Evolutionary conservation across 352 stramenopile genomes (phyloP), one percentile per base, ranked within the genome.

Genomic region (Phytophthora capsici): DNA sequence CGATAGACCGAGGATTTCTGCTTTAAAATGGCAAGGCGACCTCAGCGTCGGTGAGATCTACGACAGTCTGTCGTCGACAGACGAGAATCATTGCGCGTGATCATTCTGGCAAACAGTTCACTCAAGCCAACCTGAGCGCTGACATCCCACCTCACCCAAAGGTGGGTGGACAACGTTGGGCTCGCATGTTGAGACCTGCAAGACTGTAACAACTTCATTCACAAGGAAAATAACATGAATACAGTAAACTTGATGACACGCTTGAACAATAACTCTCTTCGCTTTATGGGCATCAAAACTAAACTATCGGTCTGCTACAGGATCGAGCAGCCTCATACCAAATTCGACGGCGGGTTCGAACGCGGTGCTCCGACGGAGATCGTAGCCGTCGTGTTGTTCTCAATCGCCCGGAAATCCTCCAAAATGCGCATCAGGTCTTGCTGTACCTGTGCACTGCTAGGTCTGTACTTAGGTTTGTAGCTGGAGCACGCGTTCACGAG

Each of bases 401-500:
- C 60, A 14, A 68, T 53, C 32, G 57, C 58, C 2, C 59, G 69
- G 19, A 77, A 64, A 19, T 80, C 69, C 4, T 78, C 65, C 22
- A 80, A 54, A 52, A 74, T 75, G 19, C 66, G 69, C 37, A 69
- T 28, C 22, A 80, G 53, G 20, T 73, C 56, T 34, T 70, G 56
- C 17, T 77, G 73, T 37, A 80, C 65, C 28, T 80, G 73, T 26
- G 68, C 59, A 46, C 64, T 76, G 43, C 73, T 78, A 4, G 73
- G 73, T 26, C 73, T 70, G 38, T 76, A 63, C 26, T 72, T 71
- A 7, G 69, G 73, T 4, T 67, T 65, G 66, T 81, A 81, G 46
- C 63, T 72, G 13, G 73, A 78, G 58, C 73, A 81, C 30, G 55
- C 69, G 9, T 63, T 68, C 38, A 80, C 73, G 6, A 93, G 73